A percentile compares a stretch with the other conserved stretches of the same genome.
Conservation (phyloP, 192 early-diverging fungal species). For the Gamsiella multidivaricata region DNA sequence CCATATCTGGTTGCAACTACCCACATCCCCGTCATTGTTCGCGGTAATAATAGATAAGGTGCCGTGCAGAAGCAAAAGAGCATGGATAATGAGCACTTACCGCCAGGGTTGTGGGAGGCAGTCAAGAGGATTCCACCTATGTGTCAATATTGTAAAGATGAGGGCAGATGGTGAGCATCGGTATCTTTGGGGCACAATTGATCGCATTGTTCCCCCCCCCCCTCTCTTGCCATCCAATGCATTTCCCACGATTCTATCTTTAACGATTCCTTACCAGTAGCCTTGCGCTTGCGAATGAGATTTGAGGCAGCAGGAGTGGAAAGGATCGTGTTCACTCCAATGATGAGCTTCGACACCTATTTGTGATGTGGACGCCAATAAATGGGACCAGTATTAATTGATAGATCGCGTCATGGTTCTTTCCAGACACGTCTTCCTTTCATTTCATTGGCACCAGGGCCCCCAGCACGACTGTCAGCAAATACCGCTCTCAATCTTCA, state of each 20-base stretch:
- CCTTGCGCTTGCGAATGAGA: conserved; percentile 87
- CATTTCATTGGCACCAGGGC: too few relatives aligned
- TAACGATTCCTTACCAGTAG: conserved; percentile 68
- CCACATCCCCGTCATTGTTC: not conserved
- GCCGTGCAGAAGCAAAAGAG: too few relatives aligned
- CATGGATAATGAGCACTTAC: conserved; percentile 28
- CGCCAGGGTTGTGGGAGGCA: conserved; percentile 99
- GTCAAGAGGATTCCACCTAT: conserved; percentile 93
- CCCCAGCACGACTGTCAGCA: too few relatives aligned
- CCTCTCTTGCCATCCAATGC: not conserved
- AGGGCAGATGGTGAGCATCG: not conserved
- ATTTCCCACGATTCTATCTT: not conserved
- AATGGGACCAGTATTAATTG: not conserved
- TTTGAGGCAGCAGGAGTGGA: conserved; percentile 97
- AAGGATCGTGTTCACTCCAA: conserved; percentile 92
- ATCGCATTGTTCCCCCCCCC: not conserved
- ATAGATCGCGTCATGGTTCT: not conserved
- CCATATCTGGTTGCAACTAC: not conserved
- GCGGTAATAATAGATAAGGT: conserved; percentile 3
- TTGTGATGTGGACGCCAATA: too few relatives aligned
- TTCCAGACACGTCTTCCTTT: too few relatives aligned
- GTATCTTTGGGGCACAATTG: too few relatives aligned
- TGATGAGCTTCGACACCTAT: conserved; percentile 84
- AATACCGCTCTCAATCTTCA: too few relatives aligned
- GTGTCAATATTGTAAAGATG: not conserved